These are phyloP conservation scores for Wickerhamiella infanticola DNA, from an alignment of 1,139 yeast species.

Conservation along the genomic window DNA sequence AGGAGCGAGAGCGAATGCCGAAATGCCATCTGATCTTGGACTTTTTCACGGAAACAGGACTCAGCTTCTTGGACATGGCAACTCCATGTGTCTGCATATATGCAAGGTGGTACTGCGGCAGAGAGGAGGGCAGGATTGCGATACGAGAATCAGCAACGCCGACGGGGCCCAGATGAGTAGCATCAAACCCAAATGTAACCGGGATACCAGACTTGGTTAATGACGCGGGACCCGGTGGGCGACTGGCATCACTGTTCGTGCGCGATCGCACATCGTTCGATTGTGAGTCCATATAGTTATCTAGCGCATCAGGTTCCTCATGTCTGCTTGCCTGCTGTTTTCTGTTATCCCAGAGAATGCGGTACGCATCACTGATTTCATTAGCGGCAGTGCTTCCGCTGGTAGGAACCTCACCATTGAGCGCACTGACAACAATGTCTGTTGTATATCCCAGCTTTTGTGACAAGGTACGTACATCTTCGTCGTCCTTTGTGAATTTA, in stretches of 20 bases:
- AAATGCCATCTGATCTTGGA: conserved; percentile 97
- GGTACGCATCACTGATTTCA: conserved; percentile 86
- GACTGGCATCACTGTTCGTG: conserved; percentile 22
- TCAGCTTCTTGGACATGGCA: conserved; percentile 35
- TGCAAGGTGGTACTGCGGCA: conserved; percentile 90
- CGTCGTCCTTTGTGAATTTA: conserved; percentile 45
- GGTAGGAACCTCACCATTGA: conserved; percentile 19
- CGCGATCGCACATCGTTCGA: conserved; percentile 4
- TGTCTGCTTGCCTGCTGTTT: conserved; percentile 42
- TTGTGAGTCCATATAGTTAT: conserved; percentile 20
- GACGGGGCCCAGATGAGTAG: conserved; percentile 18
- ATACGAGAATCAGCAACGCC: conserved; percentile 39
- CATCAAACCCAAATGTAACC: conserved; percentile 14
- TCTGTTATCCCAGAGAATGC: conserved; percentile 73
- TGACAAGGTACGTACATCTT: conserved; percentile 61
- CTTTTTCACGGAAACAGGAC: conserved; percentile 65
- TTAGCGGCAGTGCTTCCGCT: conserved; percentile 27
- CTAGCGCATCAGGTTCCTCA: conserved; percentile 20
- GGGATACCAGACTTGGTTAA: conserved; percentile 11
- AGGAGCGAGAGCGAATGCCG: conserved; percentile 90
- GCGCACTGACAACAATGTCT: conserved; percentile 70
- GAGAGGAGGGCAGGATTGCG: conserved; percentile 82
- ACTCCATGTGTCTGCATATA: conserved; percentile 52
- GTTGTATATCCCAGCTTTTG: conserved; percentile 87
- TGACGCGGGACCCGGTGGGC: conserved; percentile 37